Evolutionary conservation across 2,329 filamentous ascomycete species (phyloP), one percentile per base, ranked within the genome.

Genomic region (Monascus ruber): DNA sequence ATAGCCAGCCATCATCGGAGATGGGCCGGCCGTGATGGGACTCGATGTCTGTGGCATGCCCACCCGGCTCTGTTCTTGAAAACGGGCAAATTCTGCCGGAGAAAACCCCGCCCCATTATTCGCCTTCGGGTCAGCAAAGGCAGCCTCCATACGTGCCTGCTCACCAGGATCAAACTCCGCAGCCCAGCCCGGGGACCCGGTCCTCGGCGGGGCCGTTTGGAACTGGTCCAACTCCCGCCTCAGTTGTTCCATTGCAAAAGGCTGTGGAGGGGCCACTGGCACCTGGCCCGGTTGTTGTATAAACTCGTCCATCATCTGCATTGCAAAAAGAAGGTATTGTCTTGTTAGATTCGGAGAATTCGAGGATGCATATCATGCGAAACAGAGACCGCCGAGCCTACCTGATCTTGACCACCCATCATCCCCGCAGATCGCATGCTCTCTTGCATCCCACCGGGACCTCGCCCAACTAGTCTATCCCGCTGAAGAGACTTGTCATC

Each of bases 401-500:
- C 83, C 72, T 83, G 78, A 59, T 93, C 85, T 51, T 87, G 84
- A 35, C 77, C 77, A 33, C 74, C 75, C 53, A 77, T 77, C 58
- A 79, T 77, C 41, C 73, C 74, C 50, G 76, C 74, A 59, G 77
- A 88, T 47, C 86, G 76, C 70, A 94, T 88, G 53, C 83, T 77
- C 58, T 84, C 82, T 54, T 84, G 73, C 54, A 82, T 70, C 5
- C 76, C 80, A 33, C 75, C 78, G 0, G 84, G 81, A 0, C 79
- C 80, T 48, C 81, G 72, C 46, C 85, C 85, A 43, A 85, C 80
- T 45, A 96, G 72, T 43, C 91, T 79, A 64, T 98, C 91, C 55
- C 88, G 76, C 67, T 96, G 91, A 42, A 96, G 71, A 42, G 85
- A 91, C 67, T 88, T 94, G 70, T 98, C 91, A 73, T 94, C 86